Evolutionary conservation across 129 eudicot genomes (phyloP).

Genomic region (Artemisia argyi): DNA sequence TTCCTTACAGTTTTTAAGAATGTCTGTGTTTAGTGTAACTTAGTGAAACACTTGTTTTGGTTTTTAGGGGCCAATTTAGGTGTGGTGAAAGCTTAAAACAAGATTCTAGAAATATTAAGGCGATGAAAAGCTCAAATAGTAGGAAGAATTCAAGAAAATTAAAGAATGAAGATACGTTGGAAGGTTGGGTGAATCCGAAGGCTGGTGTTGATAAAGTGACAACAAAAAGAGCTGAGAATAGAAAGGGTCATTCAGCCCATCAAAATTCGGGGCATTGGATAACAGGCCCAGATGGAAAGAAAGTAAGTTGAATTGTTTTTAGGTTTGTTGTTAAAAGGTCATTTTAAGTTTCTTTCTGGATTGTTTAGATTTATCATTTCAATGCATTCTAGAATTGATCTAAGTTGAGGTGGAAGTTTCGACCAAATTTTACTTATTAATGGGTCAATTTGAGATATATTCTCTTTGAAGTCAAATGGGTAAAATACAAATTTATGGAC

Average conservation of each 20-base stretch:
- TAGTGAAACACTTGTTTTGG: slow-evolving; percentile 15
- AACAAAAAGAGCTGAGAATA: slow-evolving; percentile 56
- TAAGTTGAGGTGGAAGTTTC: slow-evolving; percentile 1
- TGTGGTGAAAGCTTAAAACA: slow-evolving; percentile 47
- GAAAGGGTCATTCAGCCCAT: slow-evolving; percentile 54
- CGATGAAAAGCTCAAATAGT: slow-evolving; percentile 34
- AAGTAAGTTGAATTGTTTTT: slow-evolving; percentile 46
- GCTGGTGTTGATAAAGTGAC: slow-evolving; percentile 25
- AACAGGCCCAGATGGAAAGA: slow-evolving; percentile 63
- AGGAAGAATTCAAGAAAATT: slow-evolving; percentile 30
- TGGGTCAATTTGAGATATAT: no score
- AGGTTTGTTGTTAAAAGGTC: background rate
- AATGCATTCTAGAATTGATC: slow-evolving; percentile 6
- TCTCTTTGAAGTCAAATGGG: slow-evolving; percentile 1
- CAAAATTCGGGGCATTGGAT: slow-evolving; percentile 72
- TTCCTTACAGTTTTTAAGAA: background rate
- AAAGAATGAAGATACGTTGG: slow-evolving; percentile 30
- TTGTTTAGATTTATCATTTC: background rate
- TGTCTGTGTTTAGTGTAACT: background rate
- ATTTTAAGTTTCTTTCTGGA: background rate
- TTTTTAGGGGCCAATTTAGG: slow-evolving; percentile 72
- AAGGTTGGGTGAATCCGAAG: slow-evolving; percentile 79
- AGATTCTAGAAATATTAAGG: slow-evolving; percentile 27
- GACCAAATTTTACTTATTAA: background rate
- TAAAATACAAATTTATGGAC: background rate